Evolutionary conservation across 2,329 filamentous ascomycete genomes (phyloP), one percentile per base, ranked within the genome.

Genomic region (Clarireedia hainanense): DNA sequence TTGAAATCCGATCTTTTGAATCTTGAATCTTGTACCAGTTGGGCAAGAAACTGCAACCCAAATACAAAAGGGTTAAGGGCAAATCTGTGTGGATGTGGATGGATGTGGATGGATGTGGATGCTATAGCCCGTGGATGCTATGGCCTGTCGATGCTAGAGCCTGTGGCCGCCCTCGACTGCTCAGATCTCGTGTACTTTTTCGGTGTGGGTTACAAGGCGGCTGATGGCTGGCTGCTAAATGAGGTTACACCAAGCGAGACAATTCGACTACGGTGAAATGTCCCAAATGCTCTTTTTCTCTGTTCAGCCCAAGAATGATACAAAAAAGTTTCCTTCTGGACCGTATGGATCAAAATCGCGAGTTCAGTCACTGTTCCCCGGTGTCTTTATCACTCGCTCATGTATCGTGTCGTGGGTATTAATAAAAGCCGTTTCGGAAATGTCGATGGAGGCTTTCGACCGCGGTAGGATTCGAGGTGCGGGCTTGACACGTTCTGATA

Each of bases 161-260:
- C 7, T n/a, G 24, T 52, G 50, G 39, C 50, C 50, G 17, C 42
- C 50, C 49, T 58, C 40, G 53, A 55, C 60, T 61, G 62, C 54
- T 57, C 20, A 59, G 55, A 57, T 56, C 50, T 47, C 56, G 58
- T 55, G 56, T 27, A 46, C 37, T 17, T 4, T 3, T 10, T n/a
- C 37, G 37, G 37, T 40, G 37, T 40, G 30, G 30, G 53, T 37
- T 52, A 51, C 42, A 45, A 59, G 50, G 58, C 59, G 60, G 59
- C 60, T 62, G 63, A 63, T 62, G 57, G 59, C 57, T 63, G 52
- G 40, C 42, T 55, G 60, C 59, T 60, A 46, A 56, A 62, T 60
- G 48, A 57, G 61, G 63, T 59, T 56, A 64, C 58, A 55, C 51
- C 58, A 63, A 62, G 53, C 59, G 60, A 23, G 63, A 56, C 54